Evolutionary conservation across 768 basidiomycete species (phyloP).

Genomic region (Tylopilus sp.): DNA sequence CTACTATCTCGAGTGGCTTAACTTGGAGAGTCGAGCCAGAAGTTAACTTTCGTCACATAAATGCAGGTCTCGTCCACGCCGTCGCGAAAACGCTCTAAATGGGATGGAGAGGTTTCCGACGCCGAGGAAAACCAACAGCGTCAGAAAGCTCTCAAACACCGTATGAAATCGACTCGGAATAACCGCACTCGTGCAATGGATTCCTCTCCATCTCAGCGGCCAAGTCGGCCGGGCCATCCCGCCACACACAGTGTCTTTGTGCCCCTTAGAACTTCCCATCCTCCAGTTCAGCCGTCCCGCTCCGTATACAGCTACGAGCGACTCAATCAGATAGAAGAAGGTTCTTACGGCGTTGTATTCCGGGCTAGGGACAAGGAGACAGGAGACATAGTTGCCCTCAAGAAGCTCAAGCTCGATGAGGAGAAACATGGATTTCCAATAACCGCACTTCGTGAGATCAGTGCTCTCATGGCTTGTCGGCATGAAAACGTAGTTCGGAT

Average conservation of each 20-base stretch:
- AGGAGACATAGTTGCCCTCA: constrained; percentile 93
- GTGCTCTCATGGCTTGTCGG: constrained; percentile 91
- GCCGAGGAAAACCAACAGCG: constrained; percentile 33
- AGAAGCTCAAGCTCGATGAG: constrained; percentile 97
- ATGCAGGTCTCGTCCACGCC: constrained; percentile 45
- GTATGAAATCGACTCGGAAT: constrained; percentile 40
- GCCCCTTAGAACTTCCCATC: constrained; percentile 74
- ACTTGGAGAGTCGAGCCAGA: too few species aligned
- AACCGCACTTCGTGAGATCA: constrained; percentile 90
- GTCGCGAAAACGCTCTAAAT: constrained; percentile 74
- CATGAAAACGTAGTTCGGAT: constrained; percentile 98
- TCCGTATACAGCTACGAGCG: constrained; percentile 93
- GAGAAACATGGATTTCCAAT: constrained; percentile 99
- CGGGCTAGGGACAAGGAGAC: constrained; percentile 94
- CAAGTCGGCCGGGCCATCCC: constrained; percentile 12
- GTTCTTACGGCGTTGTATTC: constrained; percentile 95
- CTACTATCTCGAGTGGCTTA: too few species aligned
- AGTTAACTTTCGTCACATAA: too few species aligned
- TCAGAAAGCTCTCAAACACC: constrained; percentile 51
- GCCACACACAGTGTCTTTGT: constrained; percentile 62
- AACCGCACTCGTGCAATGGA: constrained; percentile 14
- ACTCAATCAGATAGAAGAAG: constrained; percentile 98
- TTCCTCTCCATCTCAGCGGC: constrained; percentile 17
- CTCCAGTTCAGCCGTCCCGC: constrained; percentile 78
- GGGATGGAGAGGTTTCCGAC: constrained; percentile 53